Percentiles rank a stretch among this genome's conserved stretches.
phyloP scores from a whole-genome alignment of 345 rosid species.

The Melaleuca alternifolia region DNA sequence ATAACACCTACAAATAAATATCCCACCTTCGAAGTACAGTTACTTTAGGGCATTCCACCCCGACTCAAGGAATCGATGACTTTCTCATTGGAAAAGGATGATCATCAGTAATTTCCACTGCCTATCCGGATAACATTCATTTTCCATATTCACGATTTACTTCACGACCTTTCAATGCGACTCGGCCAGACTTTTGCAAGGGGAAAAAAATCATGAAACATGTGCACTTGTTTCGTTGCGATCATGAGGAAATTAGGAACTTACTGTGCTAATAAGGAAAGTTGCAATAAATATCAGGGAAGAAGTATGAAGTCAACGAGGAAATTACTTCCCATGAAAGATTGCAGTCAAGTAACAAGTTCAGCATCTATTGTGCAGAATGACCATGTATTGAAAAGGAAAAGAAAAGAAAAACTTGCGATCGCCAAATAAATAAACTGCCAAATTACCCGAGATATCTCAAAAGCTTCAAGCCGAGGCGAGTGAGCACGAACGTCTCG shows the following conservation, averaged over 20 bases:
- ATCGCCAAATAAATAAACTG: not conserved
- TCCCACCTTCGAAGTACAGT: not conserved
- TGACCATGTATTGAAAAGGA: not conserved
- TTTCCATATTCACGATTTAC: not conserved
- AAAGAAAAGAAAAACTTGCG: not conserved
- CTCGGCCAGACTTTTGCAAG: not conserved
- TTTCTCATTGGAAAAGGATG: not conserved
- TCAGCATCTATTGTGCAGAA: not conserved
- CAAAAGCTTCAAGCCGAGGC: constrained; percentile 55
- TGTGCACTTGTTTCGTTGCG: not conserved
- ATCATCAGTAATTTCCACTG: not conserved
- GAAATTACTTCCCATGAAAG: not conserved
- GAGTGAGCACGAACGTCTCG: constrained; percentile 53
- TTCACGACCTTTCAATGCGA: not conserved
- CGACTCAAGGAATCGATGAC: not conserved
- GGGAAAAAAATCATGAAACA: not conserved
- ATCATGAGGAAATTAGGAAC: not conserved
- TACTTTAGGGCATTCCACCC: not conserved
- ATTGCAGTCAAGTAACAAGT: not conserved
- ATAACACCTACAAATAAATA: not conserved
- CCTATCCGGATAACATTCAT: not conserved
- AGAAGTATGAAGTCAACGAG: not conserved
- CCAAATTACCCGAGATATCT: constrained; percentile 58
- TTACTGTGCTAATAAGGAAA: not conserved
- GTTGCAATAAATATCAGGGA: not conserved